phyloP scores from a whole-genome alignment of 768 basidiomycete genomes.

The Russula ochroleuca region DNA sequence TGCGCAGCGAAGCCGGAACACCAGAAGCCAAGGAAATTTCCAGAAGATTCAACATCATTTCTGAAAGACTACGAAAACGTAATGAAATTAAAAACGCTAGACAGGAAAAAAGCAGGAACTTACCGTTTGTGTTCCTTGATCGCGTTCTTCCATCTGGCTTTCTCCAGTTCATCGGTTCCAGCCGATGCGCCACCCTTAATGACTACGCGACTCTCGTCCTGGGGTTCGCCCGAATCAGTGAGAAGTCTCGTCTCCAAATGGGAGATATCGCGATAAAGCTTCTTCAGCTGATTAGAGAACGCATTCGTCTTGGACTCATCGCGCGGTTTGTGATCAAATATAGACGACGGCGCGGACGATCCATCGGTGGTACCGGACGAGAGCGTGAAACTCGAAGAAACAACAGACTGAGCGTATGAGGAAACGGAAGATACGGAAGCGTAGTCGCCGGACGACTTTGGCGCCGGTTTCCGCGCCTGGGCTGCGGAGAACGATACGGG shows the following conservation, averaged over 20 bases:
- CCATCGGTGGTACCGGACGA: slow-evolving; percentile 70
- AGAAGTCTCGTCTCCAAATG: slow-evolving; percentile 73
- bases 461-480: slow-evolving; percentile 50
- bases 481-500: slow-evolving; percentile 74
- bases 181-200: slow-evolving; percentile 29
- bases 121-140: slow-evolving; percentile 82
- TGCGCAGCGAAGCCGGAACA: slow-evolving; percentile 83
- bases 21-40: slow-evolving; percentile 79
- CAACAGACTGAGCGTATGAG: slow-evolving; percentile 63
- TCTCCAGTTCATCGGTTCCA: slow-evolving; percentile 58
- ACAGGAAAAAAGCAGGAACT: slow-evolving; percentile 32
- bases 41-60: slow-evolving; percentile 85
- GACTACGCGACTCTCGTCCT: slow-evolving; percentile 40
- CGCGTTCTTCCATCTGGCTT: slow-evolving; percentile 70
- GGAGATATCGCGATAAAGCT: slow-evolving; percentile 78
- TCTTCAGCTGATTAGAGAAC: slow-evolving; percentile 72
- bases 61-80: slow-evolving; percentile 67
- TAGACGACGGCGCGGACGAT: slow-evolving; percentile 65
- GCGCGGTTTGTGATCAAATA: slow-evolving; percentile 54
- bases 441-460: slow-evolving; percentile 63
- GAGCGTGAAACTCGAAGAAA: slow-evolving; percentile 67
- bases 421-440: slow-evolving; percentile 73
- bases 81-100: slow-evolving; percentile 1
- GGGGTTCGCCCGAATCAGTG: slow-evolving; percentile 55
- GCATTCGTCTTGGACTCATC: slow-evolving; percentile 55